Base-by-base conservation (phyloP, 768 basidiomycete genomes). In the Heimioporus sp. region DNA sequence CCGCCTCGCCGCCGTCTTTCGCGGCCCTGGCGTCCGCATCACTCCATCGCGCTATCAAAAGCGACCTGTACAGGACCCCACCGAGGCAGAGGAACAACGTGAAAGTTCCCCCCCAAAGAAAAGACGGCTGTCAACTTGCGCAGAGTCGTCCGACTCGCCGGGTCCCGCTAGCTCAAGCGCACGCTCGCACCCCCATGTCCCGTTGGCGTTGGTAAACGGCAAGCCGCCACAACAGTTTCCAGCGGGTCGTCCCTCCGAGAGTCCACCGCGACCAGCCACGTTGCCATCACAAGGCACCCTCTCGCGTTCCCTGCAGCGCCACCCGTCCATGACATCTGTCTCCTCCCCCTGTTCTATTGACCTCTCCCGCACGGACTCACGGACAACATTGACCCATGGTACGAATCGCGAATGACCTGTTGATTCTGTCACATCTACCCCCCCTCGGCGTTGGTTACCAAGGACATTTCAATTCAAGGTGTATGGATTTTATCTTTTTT, bases 191-290 rank as follows among this genome's bases (percentile, higher is more conserved):
- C 53, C 7, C 10, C 53, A 57, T 2, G 12, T 47, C 11, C 60
- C 69, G 13, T 48, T 61, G 49, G 42, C 58, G 20, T 43, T 65
- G 45, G 45, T 70, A 35, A 65, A 67, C 16, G 67, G 69, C 32
- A 70, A 57, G 30, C 62, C 65, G 40, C 67, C 69, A 38, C 65
- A 65, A 17, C 69, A 69, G 41, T 66, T 56, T 41, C 63, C 67
- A 9, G 59, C 65, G 4, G 68, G 68, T 10, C 58, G 34, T 30
- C 57, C 48, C 3, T 55, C 58, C 8, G 42, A 53, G 4, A 50
- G 36, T 15, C 46, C 49, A 21, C 49, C 43, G 0, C 52, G 53
- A 13, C 38, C 48, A 1, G 9, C 21, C 12, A 42, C 47, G 2
- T 43, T 49, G 9, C 52, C 54, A 19, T 34, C 55, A 4, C 63